Percentiles rank a stretch among this genome's conserved stretches.
Conservation (phyloP, 2,329 filamentous ascomycete genomes). For the Penicillium sp. region DNA sequence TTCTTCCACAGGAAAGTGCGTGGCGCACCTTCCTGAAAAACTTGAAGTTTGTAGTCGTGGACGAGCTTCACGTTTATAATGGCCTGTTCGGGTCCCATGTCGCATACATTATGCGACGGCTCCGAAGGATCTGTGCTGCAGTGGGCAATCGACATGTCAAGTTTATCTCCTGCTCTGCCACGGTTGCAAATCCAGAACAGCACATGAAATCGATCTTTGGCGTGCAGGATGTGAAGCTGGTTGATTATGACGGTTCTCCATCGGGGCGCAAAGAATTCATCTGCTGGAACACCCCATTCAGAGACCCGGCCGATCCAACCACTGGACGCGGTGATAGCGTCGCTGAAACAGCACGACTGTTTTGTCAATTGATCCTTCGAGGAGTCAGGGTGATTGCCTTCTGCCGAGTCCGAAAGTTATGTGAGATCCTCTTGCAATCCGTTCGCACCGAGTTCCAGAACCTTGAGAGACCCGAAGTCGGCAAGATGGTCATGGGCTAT, state of each 20-base stretch:
- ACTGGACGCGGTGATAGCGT: conserved; percentile 83
- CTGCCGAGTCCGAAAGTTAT: conserved; percentile 82
- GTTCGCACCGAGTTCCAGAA: conserved; percentile 75
- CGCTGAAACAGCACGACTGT: conserved; percentile 82
- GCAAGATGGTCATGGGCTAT: conserved; percentile 87
- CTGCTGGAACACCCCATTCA: conserved; percentile 97
- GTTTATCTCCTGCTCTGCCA: conserved; percentile 96
- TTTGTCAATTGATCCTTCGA: conserved; percentile 84
- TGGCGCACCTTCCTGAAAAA: conserved; percentile 91
- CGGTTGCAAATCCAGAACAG: conserved; percentile 85
- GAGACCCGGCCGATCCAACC: conserved; percentile 81
- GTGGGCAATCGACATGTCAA: conserved; percentile 82
- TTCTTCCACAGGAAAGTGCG: conserved; percentile 84
- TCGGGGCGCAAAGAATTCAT: conserved; percentile 91
- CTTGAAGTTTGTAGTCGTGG: conserved; percentile 84
- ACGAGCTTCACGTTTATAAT: conserved; percentile 95
- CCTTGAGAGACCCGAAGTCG: conserved; percentile 73
- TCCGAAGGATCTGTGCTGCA: conserved; percentile 85
- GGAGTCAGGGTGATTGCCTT: conserved; percentile 93
- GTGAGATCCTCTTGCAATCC: conserved; percentile 78
- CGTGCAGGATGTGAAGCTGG: conserved; percentile 74
- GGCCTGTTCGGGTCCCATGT: conserved; percentile 92
- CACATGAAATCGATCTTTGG: conserved; percentile 97
- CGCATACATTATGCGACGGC: conserved; percentile 87
- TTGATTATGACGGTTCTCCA: conserved; percentile 91